Conservation (phyloP, 192 early-diverging fungal species). For the Kappamyces sp. region DNA sequence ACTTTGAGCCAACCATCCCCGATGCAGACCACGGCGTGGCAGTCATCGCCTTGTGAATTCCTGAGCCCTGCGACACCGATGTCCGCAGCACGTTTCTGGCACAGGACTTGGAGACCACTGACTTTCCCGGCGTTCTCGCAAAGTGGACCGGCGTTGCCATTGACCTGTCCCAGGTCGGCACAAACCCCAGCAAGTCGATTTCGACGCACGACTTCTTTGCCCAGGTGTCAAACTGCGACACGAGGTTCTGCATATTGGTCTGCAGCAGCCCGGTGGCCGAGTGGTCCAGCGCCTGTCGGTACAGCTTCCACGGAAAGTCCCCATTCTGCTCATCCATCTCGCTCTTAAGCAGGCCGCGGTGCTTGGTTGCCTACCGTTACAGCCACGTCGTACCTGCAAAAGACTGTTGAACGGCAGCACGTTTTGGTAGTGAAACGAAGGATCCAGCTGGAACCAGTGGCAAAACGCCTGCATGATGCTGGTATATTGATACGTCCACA, state of each 20-base stretch:
- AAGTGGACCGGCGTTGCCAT: conserved; percentile 3
- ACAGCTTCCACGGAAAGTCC: conserved; percentile 8
- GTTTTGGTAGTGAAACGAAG: too few species aligned
- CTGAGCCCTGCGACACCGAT: too few species aligned
- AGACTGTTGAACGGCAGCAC: too few species aligned
- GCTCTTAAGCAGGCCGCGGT: neutral
- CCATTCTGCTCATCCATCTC: neutral
- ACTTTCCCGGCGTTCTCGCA: conserved; percentile 4
- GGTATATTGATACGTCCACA: too few species aligned
- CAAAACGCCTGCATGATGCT: too few species aligned
- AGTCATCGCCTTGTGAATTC: neutral
- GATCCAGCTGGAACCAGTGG: too few species aligned
- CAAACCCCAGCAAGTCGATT: conserved; percentile 10
- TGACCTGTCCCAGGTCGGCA: conserved; percentile 11
- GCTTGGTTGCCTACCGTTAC: too few species aligned
- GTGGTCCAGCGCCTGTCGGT: conserved; percentile 5
- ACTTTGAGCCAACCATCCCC: neutral
- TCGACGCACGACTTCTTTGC: neutral
- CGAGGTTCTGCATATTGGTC: conserved; percentile 11
- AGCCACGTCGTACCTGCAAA: too few species aligned
- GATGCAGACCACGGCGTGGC: conserved; percentile 3
- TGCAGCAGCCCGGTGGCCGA: conserved; percentile 1
- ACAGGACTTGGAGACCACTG: neutral
- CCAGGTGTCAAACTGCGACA: neutral
- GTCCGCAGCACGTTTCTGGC: neutral